Evolutionary conservation across 108 stramenopile genomes (phyloP).

Genomic region (Nannochloropsis oceanica): DNA sequence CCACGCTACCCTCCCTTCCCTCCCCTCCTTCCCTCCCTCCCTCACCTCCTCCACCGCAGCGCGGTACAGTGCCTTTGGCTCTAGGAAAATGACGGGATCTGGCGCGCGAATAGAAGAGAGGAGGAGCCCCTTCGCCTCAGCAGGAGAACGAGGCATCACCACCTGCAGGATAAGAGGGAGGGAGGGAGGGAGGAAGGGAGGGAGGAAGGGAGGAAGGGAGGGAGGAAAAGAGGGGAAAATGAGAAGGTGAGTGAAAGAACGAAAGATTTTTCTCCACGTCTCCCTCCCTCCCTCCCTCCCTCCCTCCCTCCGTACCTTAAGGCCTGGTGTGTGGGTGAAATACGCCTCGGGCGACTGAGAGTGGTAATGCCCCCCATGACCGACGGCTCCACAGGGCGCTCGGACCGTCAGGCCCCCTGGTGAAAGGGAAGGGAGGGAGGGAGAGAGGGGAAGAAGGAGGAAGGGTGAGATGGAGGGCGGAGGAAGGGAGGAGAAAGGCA

Average conservation of each 20-base stretch:
- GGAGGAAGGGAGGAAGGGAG: neutral
- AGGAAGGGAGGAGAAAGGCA: no score
- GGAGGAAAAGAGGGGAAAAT: neutral
- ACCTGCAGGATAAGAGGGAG: slow-evolving; percentile 25
- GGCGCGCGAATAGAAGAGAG: slow-evolving; percentile 66
- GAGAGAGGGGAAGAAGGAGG: neutral
- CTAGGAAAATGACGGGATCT: slow-evolving; percentile 89
- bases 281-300: neutral
- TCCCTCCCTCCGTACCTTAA: slow-evolving; percentile 36
- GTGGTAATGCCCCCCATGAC: slow-evolving; percentile 75
- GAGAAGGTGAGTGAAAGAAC: neutral
- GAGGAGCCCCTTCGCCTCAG: slow-evolving; percentile 79
- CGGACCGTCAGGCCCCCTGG: slow-evolving; percentile 74
- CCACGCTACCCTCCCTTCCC: neutral
- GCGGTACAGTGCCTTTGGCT: slow-evolving; percentile 92
- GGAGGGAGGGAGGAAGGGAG: neutral
- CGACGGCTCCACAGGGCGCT: slow-evolving; percentile 82
- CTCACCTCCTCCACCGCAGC: slow-evolving; percentile 70
- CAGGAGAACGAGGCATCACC: slow-evolving; percentile 84
- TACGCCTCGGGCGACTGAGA: slow-evolving; percentile 90
- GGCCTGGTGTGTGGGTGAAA: slow-evolving; percentile 78
- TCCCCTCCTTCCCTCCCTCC: neutral
- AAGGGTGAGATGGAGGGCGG: neutral
- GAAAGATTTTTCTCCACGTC: neutral
- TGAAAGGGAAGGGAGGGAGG: neutral